A percentile compares a stretch with the other conserved stretches of the same genome.
These are phyloP conservation scores for Torulaspora franciscae DNA, from an alignment of 805 yeast genomes.

Conservation along the genomic window DNA sequence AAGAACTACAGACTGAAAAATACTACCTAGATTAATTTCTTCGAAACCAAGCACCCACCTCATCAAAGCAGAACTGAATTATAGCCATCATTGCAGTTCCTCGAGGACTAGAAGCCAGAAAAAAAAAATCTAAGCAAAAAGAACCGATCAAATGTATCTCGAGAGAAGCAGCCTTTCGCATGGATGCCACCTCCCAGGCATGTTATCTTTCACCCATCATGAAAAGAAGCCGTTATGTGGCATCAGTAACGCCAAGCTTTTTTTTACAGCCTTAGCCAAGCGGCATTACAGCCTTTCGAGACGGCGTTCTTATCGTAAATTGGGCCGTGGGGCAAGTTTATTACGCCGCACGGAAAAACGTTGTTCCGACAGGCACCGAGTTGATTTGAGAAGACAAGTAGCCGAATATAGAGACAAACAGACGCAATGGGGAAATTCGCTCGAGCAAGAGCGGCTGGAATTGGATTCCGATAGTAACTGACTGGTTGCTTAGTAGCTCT, in stretches of 20 bases:
- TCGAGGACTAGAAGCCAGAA: background rate
- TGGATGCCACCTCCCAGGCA: too few relatives aligned
- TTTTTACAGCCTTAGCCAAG: background rate
- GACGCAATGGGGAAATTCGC: background rate
- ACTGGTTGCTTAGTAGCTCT: too few relatives aligned
- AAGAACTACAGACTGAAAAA: background rate
- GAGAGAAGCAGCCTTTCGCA: background rate
- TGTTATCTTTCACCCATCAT: too few relatives aligned
- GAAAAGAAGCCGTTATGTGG: background rate
- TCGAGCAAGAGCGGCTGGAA: too few relatives aligned
- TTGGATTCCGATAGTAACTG: too few relatives aligned
- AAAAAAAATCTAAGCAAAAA: background rate
- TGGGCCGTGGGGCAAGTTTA: background rate
- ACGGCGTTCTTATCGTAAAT: too few relatives aligned
- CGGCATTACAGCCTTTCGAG: background rate
- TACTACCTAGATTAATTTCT: background rate
- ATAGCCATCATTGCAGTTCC: background rate
- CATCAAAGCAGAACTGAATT: background rate
- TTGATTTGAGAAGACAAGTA: background rate
- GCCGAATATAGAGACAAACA: background rate
- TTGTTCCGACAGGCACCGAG: background rate
- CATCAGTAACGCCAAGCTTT: background rate
- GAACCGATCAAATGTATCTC: background rate
- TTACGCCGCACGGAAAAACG: background rate
- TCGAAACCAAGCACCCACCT: background rate